phyloP scores from a whole-genome alignment of 192 early-diverging fungal species.

The Pilaira anomala region DNA sequence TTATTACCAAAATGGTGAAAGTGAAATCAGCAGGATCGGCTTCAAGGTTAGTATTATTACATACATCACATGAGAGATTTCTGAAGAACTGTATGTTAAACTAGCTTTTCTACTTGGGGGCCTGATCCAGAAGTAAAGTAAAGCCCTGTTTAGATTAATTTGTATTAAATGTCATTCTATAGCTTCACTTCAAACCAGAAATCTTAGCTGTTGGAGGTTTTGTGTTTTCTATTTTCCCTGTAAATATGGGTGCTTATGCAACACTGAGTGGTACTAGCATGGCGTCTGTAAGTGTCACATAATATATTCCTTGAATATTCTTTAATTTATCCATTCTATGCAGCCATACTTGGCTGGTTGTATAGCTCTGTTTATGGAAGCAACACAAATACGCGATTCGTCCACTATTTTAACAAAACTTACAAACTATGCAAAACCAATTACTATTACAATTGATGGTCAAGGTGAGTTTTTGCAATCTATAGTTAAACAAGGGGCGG shows the following conservation, averaged over 20 bases:
- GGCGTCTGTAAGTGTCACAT: conserved; percentile 40
- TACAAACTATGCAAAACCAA: conserved; percentile 25
- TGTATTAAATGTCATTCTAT: conserved; percentile 9
- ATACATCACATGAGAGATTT: no score
- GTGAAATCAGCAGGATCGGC: conserved; percentile 21
- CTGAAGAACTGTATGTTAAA: conserved; percentile 29
- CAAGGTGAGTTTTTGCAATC: not conserved
- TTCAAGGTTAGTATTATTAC: conserved; percentile 12
- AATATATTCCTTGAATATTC: not conserved
- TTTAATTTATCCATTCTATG: not conserved
- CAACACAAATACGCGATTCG: conserved; percentile 10
- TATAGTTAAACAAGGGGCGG: conserved; percentile 43
- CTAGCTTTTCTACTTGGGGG: conserved; percentile 67
- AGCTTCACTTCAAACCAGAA: conserved; percentile 57
- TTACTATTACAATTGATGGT: not conserved
- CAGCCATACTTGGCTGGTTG: conserved; percentile 48
- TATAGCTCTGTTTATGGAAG: conserved; percentile 44
- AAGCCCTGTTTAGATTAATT: no score
- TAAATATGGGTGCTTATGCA: conserved; percentile 34
- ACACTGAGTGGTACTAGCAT: conserved; percentile 52
- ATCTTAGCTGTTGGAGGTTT: conserved; percentile 43
- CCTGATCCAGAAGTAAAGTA: conserved; percentile 25
- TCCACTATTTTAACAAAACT: conserved; percentile 23
- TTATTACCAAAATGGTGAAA: conserved; percentile 21
- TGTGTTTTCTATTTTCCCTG: conserved; percentile 48